Percentiles rank a stretch among this genome's conserved stretches.
Evolutionary conservation across 2,329 filamentous ascomycete species (phyloP).

Genomic region (Alternaria sp.): DNA sequence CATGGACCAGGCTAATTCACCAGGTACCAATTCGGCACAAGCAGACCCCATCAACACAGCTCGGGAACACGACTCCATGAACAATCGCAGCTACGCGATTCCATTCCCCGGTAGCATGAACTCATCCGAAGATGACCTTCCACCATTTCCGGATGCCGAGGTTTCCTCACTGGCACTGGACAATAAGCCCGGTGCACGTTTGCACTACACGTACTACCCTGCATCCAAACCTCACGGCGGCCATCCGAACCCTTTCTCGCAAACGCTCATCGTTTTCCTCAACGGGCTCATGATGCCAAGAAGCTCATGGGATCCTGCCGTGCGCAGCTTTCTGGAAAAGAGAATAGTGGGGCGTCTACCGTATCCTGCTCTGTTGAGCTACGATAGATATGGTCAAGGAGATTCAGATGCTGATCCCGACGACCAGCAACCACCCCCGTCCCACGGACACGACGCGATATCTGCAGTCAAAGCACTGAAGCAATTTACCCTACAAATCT

Average conservation of each 20-base stretch:
- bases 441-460: slow-evolving; percentile 57
- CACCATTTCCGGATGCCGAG: slow-evolving; percentile 39
- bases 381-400: slow-evolving; percentile 66
- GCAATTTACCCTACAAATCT: slow-evolving; percentile 53
- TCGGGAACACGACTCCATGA: slow-evolving; percentile 5
- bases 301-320: slow-evolving; percentile 47
- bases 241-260: slow-evolving; percentile 42
- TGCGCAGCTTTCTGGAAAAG: slow-evolving; percentile 40
- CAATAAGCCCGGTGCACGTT: slow-evolving; percentile 35
- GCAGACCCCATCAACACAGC: slow-evolving; percentile 7
- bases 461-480: slow-evolving; percentile 55
- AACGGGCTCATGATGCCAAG: slow-evolving; percentile 54
- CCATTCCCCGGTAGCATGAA: slow-evolving; percentile 23
- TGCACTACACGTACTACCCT: slow-evolving; percentile 46
- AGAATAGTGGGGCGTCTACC: slow-evolving; percentile 27
- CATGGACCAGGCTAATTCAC: slow-evolving; percentile 19
- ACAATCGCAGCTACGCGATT: slow-evolving; percentile 15
- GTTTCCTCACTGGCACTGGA: slow-evolving; percentile 36
- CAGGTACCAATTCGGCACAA: slow-evolving; percentile 17
- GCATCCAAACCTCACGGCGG: slow-evolving; percentile 31
- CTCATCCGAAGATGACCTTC: slow-evolving; percentile 37
- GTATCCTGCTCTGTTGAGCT: slow-evolving; percentile 58
- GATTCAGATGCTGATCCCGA: slow-evolving; percentile 56
- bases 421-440: slow-evolving; percentile 39
- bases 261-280: slow-evolving; percentile 52